phyloP scores from a whole-genome alignment of 1,284 basidiomycete genomes.

The Pisolithus thermaeus region DNA sequence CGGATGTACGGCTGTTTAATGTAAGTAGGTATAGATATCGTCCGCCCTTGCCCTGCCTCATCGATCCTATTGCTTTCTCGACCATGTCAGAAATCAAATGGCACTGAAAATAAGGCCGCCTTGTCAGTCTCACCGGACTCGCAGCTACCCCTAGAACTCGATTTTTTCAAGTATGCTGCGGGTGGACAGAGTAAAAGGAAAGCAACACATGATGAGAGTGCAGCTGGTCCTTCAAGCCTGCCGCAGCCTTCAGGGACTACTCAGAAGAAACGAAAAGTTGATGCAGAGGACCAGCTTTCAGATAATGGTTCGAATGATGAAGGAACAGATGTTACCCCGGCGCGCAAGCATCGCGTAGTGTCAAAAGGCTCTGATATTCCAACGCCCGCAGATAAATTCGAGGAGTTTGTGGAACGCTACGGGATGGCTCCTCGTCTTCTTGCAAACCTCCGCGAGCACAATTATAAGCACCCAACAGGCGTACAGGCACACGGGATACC shows the following conservation, averaged over 20 bases:
- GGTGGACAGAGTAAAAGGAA: constrained; percentile 49
- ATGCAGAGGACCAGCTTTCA: constrained; percentile 18
- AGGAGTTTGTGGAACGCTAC: constrained; percentile 51
- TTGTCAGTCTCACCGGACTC: constrained; percentile 25
- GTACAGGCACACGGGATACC: constrained; percentile 73
- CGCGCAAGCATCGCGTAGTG: constrained; percentile 55
- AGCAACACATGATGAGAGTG: constrained; percentile 12
- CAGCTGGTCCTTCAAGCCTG: constrained; percentile 4
- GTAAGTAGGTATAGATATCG: constrained; percentile 29
- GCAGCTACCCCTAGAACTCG: constrained; percentile 71
- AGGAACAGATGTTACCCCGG: constrained; percentile 25
- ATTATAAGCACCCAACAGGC: constrained; percentile 61
- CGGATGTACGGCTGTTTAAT: constrained; percentile 70
- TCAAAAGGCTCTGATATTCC: constrained; percentile 68
- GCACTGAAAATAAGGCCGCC: constrained; percentile 13
- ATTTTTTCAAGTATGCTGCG: constrained; percentile 84
- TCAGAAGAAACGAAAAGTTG: constrained; percentile 35
- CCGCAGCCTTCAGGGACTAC: constrained; percentile 17
- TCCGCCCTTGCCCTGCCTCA: constrained; percentile 11
- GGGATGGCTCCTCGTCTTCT: constrained; percentile 51
- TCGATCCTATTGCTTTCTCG: background rate
- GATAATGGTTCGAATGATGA: constrained; percentile 29
- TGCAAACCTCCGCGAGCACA: constrained; percentile 54
- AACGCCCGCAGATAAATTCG: constrained; percentile 50
- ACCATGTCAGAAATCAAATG: constrained; percentile 23